Evolutionary conservation across 2,329 filamentous ascomycete genomes (phyloP).

Genomic region (Ophiocordyceps camponoti-rufipedis): DNA sequence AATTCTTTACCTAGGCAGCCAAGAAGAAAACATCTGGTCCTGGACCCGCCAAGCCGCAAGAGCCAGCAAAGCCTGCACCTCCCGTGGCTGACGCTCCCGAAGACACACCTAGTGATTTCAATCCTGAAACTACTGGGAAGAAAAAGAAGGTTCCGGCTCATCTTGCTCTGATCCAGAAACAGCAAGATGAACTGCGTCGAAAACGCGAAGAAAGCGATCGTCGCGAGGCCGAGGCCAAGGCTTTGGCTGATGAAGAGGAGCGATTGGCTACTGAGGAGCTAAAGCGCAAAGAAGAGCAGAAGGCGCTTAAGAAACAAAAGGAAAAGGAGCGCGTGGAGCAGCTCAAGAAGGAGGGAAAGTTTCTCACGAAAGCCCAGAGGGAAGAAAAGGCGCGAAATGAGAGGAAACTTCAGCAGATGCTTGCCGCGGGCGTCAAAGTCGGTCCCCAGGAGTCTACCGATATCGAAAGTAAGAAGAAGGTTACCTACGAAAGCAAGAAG

Average conservation of each 20-base stretch:
- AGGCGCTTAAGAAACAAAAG: conserved; percentile 63
- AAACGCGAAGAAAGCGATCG: conserved; percentile 49
- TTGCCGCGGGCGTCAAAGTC: conserved; percentile 58
- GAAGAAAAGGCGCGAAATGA: conserved; percentile 67
- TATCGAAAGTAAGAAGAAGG: conserved; percentile 59
- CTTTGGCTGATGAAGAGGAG: conserved; percentile 47
- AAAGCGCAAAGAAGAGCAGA: conserved; percentile 53
- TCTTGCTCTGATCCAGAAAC: conserved; percentile 56
- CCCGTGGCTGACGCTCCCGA: conserved; percentile 29
- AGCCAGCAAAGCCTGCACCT: conserved; percentile 14
- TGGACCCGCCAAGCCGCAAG: conserved; percentile 12
- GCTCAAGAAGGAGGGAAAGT: conserved; percentile 76
- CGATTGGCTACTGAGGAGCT: conserved; percentile 45
- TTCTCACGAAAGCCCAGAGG: conserved; percentile 69
- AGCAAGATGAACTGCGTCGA: conserved; percentile 59
- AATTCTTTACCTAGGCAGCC: conserved; percentile 34
- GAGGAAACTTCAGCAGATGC: conserved; percentile 68
- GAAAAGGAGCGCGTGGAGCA: conserved; percentile 77
- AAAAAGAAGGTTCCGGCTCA: conserved; percentile 85
- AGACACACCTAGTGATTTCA: conserved; percentile 16
- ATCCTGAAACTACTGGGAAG: conserved; percentile 35
- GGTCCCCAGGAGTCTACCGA: conserved; percentile 35
- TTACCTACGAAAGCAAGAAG: conserved; percentile 59
- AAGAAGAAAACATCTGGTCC: conserved; percentile 52
- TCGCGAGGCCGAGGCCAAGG: conserved; percentile 42